Evolutionary conservation across 2,329 filamentous ascomycete genomes (phyloP).

Genomic region (Talaromyces funiculosus): DNA sequence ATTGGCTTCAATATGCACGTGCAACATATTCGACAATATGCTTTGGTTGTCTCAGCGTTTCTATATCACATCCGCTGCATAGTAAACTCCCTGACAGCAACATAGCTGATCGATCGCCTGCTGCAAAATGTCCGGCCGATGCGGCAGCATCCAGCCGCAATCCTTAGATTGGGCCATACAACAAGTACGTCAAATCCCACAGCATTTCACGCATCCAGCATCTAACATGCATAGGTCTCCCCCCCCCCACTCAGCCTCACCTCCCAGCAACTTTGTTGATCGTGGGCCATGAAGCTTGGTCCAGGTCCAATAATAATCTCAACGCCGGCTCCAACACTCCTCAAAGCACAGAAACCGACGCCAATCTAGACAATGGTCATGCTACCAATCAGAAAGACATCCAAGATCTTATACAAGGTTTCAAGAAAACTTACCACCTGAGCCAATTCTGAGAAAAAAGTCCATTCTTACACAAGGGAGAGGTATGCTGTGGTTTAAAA

Average conservation of each 20-base stretch:
- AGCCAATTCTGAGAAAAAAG: too few relatives aligned
- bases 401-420: too few relatives aligned
- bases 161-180: background rate
- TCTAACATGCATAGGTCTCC: background rate
- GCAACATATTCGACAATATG: background rate
- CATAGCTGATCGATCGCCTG: background rate
- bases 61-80: too few relatives aligned
- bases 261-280: background rate
- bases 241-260: background rate
- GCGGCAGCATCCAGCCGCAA: background rate
- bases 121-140: background rate
- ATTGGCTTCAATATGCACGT: background rate
- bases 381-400: too few relatives aligned
- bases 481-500: too few relatives aligned
- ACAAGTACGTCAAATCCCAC: background rate
- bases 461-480: too few relatives aligned
- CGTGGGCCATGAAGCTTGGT: background rate
- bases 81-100: background rate
- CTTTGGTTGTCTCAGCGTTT: background rate
- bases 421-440: too few relatives aligned
- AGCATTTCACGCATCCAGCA: background rate
- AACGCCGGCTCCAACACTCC: too few relatives aligned
- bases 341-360: too few relatives aligned
- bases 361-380: too few relatives aligned
- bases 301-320: too few relatives aligned